Evolutionary conservation across 805 yeast species (phyloP), one percentile per base, ranked within the genome.

Genomic region (Metschnikowia continentalis): DNA sequence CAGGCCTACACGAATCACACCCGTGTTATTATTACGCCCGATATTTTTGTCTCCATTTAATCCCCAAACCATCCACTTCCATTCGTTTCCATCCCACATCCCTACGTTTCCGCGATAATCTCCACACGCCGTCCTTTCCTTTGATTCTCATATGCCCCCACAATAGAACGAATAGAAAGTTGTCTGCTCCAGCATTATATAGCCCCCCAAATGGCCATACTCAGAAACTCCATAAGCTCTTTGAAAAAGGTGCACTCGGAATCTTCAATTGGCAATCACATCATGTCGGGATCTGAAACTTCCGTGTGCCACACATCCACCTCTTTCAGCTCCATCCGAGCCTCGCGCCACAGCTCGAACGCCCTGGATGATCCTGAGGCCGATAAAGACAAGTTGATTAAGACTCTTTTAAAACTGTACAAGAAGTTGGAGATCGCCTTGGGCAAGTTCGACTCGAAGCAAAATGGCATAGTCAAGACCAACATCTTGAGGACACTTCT

Each of bases 401-500:
- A 54, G 30, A 42, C 50, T n/a, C 45, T 50, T 11, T 50, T 54
- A 33, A 52, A 54, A 36, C 58, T 49, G 51, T 54, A 44, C 57
- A 77, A 76, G 54, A 62, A 64, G 46, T 61, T 80, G 37, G 82
- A 79, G 47, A 65, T 71, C 19, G 71, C 75, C 4, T 63, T 77
- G 47, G 59, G 61, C 38, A 79, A 77, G 57, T 80, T 79, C 59
- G 67, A 46, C 36, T 49, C 57, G 11, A 57, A 58, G 38, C 57
- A 50, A 48, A 52, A 49, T 19, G 65, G 63, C 46, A 49, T 60
- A 42, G 53, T 58, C 35, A 54, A 56, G 36, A 55, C 62, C 26
- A 80, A 80, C 59, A 66, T 80, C 13, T 62, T 80, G 32, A 64
- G 84, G 36, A 71, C 80, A 2, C 64, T 74, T 3, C 62, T 80